Conservation (phyloP, 2,329 filamentous ascomycete genomes). For the Claviceps quebecensis region DNA sequence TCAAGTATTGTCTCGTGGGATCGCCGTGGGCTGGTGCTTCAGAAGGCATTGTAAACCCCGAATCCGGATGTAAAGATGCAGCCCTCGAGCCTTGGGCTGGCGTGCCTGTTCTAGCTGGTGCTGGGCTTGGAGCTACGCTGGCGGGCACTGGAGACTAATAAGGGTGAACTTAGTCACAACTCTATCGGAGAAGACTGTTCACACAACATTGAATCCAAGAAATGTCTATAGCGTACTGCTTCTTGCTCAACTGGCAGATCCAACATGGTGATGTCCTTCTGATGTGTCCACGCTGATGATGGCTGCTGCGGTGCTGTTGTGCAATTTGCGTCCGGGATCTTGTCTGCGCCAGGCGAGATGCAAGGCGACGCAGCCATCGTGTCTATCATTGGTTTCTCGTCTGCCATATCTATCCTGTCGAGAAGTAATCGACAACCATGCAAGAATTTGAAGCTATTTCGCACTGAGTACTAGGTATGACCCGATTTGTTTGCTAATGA, state of each 20-base stretch:
- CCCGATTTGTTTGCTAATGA: neutral
- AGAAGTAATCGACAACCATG: neutral
- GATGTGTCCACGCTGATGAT: constrained; percentile 11
- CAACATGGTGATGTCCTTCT: constrained; percentile 29
- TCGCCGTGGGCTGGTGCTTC: constrained; percentile 52
- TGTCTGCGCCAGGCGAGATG: constrained; percentile 11
- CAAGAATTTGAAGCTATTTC: neutral
- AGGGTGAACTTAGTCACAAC: constrained; percentile 1
- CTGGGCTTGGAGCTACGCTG: constrained; percentile 25
- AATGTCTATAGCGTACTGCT: constrained; percentile 17
- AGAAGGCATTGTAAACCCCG: constrained; percentile 38
- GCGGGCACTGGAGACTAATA: constrained; percentile 23
- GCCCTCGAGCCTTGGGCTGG: constrained; percentile 38
- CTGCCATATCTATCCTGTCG: constrained; percentile 15
- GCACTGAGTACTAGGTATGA: neutral
- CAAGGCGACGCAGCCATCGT: constrained; percentile 10
- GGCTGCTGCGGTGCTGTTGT: constrained; percentile 4
- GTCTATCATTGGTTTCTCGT: constrained; percentile 13
- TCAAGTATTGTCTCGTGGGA: constrained; percentile 56
- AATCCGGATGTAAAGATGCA: constrained; percentile 42
- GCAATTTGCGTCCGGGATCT: constrained; percentile 9
- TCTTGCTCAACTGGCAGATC: constrained; percentile 28
- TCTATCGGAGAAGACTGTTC: neutral
- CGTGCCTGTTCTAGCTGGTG: constrained; percentile 33
- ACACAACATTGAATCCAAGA: neutral